A percentile compares a stretch with the other conserved stretches of the same genome.
Conservation (phyloP, 202 grass and related monocot species). For the Schoenoplectus triqueter region DNA sequence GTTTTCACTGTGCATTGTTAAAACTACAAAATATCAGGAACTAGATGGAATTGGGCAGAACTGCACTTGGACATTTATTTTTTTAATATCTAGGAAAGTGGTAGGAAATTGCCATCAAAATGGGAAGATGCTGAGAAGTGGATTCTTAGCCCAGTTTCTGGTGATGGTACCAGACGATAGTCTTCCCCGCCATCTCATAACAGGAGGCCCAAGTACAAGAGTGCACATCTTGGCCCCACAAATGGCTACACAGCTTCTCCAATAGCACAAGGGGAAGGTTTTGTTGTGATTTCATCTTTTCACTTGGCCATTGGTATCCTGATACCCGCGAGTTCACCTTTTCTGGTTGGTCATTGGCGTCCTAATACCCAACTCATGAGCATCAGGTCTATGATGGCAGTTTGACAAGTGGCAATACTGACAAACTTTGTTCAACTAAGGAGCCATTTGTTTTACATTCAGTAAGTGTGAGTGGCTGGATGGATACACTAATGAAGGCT, state of each 20-base stretch:
- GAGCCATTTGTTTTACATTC: slow-evolving; percentile 76
- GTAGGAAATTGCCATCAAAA: slow-evolving; percentile 90
- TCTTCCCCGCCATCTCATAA: slow-evolving; percentile 62
- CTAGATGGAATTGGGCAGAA: too few species aligned
- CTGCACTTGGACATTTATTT: too few species aligned
- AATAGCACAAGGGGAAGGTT: slow-evolving; percentile 57
- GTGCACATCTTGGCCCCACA: slow-evolving; percentile 76
- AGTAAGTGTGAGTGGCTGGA: slow-evolving; percentile 76
- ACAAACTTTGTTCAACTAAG: slow-evolving; percentile 57
- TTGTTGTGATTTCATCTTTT: slow-evolving; percentile 5
- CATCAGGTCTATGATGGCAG: slow-evolving; percentile 43
- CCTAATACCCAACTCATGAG: slow-evolving; percentile 53
- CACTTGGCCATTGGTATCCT: too few species aligned
- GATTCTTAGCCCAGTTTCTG: slow-evolving; percentile 87
- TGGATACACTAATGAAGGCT: slow-evolving; percentile 87
- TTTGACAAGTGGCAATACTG: slow-evolving; percentile 40
- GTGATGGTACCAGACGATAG: slow-evolving; percentile 58
- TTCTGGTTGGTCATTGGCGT: slow-evolving; percentile 63
- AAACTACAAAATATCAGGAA: too few species aligned
- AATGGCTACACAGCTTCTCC: slow-evolving; percentile 61
- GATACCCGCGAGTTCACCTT: slow-evolving; percentile 57
- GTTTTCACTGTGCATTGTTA: too few species aligned
- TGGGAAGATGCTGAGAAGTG: slow-evolving; percentile 99
- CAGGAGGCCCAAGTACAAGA: slow-evolving; percentile 91
- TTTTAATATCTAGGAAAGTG: neutral